phyloP scores from a whole-genome alignment of 768 basidiomycete species.

The Pholiota molesta region DNA sequence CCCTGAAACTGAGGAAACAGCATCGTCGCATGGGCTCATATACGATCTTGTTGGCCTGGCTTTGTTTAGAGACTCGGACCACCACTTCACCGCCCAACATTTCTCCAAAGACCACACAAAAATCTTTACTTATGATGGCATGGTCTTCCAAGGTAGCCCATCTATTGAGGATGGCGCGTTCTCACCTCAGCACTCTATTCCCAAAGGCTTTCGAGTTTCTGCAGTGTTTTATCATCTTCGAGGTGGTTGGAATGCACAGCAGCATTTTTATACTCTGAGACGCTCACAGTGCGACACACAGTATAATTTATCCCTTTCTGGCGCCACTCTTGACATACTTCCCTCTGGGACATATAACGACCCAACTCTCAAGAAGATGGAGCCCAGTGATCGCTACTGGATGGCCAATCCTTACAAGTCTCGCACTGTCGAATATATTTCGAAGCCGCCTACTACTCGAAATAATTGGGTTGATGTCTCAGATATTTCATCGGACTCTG shows the following conservation, averaged over 20 bases:
- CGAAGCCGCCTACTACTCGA: background rate
- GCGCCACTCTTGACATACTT: background rate
- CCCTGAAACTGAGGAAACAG: constrained; percentile 2
- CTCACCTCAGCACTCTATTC: constrained; percentile 15
- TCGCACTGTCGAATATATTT: constrained; percentile 19
- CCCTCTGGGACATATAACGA: constrained; percentile 7
- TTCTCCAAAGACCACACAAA: background rate
- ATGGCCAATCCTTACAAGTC: constrained; percentile 10
- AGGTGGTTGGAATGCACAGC: constrained; percentile 19
- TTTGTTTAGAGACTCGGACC: constrained; percentile 8
- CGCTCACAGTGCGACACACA: background rate
- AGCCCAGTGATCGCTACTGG: constrained; percentile 14
- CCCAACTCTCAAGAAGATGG: constrained; percentile 4
- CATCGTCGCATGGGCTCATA: constrained; percentile 4
- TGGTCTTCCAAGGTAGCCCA: constrained; percentile 16
- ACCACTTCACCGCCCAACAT: constrained; percentile 29
- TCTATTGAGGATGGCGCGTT: constrained; percentile 2
- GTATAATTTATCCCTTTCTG: constrained; percentile 12
- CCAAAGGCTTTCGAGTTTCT: constrained; percentile 15
- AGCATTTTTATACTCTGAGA: constrained; percentile 17
- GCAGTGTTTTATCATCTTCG: constrained; percentile 23
- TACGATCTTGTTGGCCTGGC: constrained; percentile 29
- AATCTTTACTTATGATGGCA: constrained; percentile 25
- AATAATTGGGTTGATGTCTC: too few species aligned
- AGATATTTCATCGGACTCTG: background rate